Conservation (phyloP, 192 early-diverging fungal genomes). For the Diversispora eburnea region DNA sequence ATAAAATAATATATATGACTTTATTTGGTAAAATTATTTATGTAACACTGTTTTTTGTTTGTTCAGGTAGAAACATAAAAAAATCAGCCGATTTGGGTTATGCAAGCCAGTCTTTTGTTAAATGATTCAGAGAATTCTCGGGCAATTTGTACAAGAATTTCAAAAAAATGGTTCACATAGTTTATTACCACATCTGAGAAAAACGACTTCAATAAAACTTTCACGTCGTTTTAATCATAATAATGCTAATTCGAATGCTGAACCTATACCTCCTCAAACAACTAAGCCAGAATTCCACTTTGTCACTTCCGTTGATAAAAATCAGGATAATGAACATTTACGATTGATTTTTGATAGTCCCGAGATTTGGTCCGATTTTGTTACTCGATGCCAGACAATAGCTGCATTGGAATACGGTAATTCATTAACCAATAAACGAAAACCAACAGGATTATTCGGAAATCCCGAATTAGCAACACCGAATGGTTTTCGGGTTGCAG, state of each 20-base stretch:
- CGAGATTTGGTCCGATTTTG: neutral
- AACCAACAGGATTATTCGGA: conserved; percentile 22
- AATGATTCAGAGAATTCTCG: too few relatives aligned
- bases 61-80: too few relatives aligned
- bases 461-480: conserved; percentile 20
- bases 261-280: neutral
- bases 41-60: too few relatives aligned
- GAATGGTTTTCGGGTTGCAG: conserved; percentile 8
- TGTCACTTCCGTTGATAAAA: neutral
- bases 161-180: too few relatives aligned
- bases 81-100: too few relatives aligned
- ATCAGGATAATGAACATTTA: neutral
- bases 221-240: too few relatives aligned
- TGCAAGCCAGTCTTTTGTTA: too few relatives aligned
- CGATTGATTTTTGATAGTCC: conserved; percentile 4
- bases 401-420: neutral
- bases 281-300: neutral
- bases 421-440: neutral
- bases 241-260: neutral
- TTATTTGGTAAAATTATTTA: too few relatives aligned
- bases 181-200: too few relatives aligned
- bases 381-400: neutral
- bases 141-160: too few relatives aligned
- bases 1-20: too few relatives aligned
- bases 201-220: too few relatives aligned